Percentiles rank a stretch among this genome's conserved stretches.
These are phyloP conservation scores for Aphanomyces stellatus DNA, from an alignment of 352 stramenopile species.

Conservation along the genomic window DNA sequence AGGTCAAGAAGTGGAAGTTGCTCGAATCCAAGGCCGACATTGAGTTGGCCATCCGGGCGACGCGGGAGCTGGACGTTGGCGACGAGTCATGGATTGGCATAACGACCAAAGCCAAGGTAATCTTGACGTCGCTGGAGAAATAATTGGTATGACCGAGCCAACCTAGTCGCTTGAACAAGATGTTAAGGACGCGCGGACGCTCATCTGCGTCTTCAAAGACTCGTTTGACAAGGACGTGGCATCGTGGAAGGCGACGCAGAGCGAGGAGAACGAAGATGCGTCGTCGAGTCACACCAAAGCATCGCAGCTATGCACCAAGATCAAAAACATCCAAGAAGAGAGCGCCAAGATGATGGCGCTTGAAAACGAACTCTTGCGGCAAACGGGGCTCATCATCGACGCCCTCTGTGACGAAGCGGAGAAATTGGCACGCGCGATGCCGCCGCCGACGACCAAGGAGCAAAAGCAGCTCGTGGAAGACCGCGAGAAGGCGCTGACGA, in stretches of 20 bases:
- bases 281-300: conserved; percentile 68
- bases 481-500: conserved; percentile 63
- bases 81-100: conserved; percentile 6
- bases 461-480: conserved; percentile 63
- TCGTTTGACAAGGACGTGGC: conserved; percentile 69
- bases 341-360: conserved; percentile 54
- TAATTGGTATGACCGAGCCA: conserved; percentile 42
- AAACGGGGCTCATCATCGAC: conserved; percentile 58
- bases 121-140: too few relatives aligned
- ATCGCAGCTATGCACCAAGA: conserved; percentile 65
- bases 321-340: conserved; percentile 73
- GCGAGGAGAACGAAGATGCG: conserved; percentile 25
- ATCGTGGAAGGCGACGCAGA: conserved; percentile 41
- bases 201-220: conserved; percentile 79
- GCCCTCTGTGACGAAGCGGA: conserved; percentile 56
- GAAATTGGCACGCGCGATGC: conserved; percentile 29
- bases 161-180: conserved; percentile 45
- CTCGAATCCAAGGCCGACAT: conserved; percentile 77
- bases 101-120: conserved; percentile 29
- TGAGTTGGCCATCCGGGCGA: conserved; percentile 64
- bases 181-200: conserved; percentile 66
- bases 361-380: conserved; percentile 51
- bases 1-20: conserved; percentile 75
- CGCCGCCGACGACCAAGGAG: conserved; percentile 32
- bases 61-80: conserved; percentile 49